Base-by-base conservation (phyloP, 1,139 yeast species). In the Candida anutae region DNA sequence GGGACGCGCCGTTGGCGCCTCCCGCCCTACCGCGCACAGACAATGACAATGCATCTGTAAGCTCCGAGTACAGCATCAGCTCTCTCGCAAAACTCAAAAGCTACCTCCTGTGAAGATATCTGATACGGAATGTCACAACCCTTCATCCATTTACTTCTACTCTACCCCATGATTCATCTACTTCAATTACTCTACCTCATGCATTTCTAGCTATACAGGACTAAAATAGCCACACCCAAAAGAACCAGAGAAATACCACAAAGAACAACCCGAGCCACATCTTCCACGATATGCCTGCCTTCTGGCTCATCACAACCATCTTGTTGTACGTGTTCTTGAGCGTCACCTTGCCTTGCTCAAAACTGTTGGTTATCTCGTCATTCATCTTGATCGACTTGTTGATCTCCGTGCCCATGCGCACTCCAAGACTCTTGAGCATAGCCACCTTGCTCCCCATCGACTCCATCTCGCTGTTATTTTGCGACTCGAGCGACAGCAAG, bases 371-470 rank as follows among this genome's bases (percentile, higher is more conserved):
- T 39, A 83, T 60, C 15, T 70, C 70, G 34, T 69, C 73, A 36
- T 84, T 65, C 33, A 80, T 58, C 35, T 74, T 57, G 37, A 77
- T 75, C 17, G 88, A 76, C 40, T 77, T 78, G 42, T 83, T 76
- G 39, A 87, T 88, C 49, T 87, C 94, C 25, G 74, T 74, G 3
- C 95, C 95, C 80, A 88, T 87, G 39, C 63, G 70, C 25, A 74
- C 50, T 5, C 94, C 81, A 32, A 84, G 56, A 34, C 71, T 74
- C 53, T 84, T 87, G 37, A 88, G 60, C 43, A 80, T 66, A 29
- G 72, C 63, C 21, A 88, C 77, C 45, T 82, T 83, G 31, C 75
- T 72, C 25, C 77, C 68, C 77, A 88, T 78, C 11, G 69, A 54
- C 28, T 74, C 75, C 49, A 82, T 55, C 34, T 84, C 87, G 23